Evolutionary conservation across 140 eudicot species (phyloP), one percentile per base, ranked within the genome.

Genomic region (Flaveria floridana): DNA sequence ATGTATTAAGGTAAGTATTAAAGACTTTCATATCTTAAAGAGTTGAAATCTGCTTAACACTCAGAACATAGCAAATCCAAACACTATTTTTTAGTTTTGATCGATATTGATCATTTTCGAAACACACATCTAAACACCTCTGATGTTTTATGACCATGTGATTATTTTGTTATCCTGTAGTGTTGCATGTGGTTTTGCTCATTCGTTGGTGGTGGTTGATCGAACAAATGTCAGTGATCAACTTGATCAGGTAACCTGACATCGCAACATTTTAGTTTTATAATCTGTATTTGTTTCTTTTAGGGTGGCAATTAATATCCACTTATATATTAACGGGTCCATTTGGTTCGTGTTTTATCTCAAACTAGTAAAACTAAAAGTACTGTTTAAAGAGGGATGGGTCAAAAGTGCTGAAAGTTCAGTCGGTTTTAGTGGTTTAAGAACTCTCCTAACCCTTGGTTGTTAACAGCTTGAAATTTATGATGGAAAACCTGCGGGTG

Each of bases 141-240:
- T 11, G 14, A 11, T 48, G 15, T 48, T 48, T 13, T 48, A 48
- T 48, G 2, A 48, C 53, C 53, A 48, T 48, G 53, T 48, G 53
- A 0, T 2, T 48, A 73, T 34, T 37, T 57, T 55, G 53, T 80
- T 7, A 19, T 21, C 5, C 0, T 79, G 57, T 28, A 94, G 99
- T 82, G 97, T 90, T 79, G 99, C 96, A 21, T 94, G 99, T 88
- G 99, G 99, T 62, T 79, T 75, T 52, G 97, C 99, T 6, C 99
- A 86, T 81, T 90, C 99, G 14, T 64, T 94, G 89, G 96, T 88
- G 81, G 88, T 94, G 15, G 95, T 94, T 50, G 97, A 88, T 75
- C 85, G 94, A 69, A 85, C 94, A 63, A 84, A 88, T 56, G 82
- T 67, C 41, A 77, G 76, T 18, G 95, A 88, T 56, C 87, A 82